Conservation (phyloP, 2,329 filamentous ascomycete genomes). For the Colletotrichum kahawae region DNA sequence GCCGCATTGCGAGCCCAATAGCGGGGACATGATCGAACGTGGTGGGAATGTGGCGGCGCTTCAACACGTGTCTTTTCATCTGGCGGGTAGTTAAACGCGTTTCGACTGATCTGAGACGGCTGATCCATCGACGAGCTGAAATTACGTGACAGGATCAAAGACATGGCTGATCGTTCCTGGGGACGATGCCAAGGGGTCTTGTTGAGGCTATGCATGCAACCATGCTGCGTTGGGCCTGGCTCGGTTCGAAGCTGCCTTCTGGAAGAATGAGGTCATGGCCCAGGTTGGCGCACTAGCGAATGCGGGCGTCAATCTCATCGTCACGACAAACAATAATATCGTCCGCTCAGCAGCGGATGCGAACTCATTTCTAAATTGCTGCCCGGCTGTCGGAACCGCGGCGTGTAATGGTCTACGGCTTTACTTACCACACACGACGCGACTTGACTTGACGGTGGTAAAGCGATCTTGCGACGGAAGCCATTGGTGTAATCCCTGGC, state of each 20-base stretch:
- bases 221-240: neutral
- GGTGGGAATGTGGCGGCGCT: neutral
- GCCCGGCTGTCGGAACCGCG: neutral
- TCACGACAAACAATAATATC: neutral
- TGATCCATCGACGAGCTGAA: neutral
- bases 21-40: neutral
- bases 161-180: neutral
- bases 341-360: neutral
- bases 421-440: neutral
- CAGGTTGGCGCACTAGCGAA: neutral
- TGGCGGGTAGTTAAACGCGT: neutral
- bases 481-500: neutral
- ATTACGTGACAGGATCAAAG: neutral
- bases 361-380: neutral
- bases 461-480: neutral
- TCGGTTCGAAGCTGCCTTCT: neutral
- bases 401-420: neutral
- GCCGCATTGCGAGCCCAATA: neutral
- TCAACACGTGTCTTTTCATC: neutral
- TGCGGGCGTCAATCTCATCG: neutral
- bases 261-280: neutral
- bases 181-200: neutral
- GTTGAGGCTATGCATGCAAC: neutral
- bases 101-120: constrained; percentile 13
- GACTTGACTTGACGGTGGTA: neutral